Percentiles rank a stretch among this genome's conserved stretches.
Conservation (phyloP, 2,329 filamentous ascomycete genomes). For the Paecilomyces variotii region DNA sequence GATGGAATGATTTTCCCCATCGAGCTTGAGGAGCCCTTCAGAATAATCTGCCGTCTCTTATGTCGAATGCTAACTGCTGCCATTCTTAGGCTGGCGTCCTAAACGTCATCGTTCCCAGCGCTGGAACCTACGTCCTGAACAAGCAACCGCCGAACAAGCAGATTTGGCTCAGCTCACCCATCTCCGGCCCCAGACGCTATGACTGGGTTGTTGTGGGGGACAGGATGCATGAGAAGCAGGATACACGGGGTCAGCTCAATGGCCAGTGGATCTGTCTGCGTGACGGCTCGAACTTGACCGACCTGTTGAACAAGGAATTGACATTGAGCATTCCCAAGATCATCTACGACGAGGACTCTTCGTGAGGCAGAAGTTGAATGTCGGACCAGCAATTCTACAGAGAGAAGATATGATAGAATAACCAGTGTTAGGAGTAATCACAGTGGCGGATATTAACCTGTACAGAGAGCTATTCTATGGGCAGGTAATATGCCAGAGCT, state of each 20-base stretch:
- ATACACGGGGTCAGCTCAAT: conserved; percentile 41
- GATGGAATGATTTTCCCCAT: neutral
- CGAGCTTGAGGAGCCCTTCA: neutral
- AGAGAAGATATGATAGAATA: neutral
- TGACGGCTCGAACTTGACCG: conserved; percentile 67
- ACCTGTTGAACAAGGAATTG: conserved; percentile 68
- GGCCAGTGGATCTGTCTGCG: conserved; percentile 84
- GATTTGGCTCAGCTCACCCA: conserved; percentile 91
- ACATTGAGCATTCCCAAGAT: conserved; percentile 51
- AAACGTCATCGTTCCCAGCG: conserved; percentile 59
- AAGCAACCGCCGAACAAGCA: conserved; percentile 97
- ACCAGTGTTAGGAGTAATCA: neutral
- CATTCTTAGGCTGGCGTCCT: conserved; percentile 68
- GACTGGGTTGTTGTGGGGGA: conserved; percentile 74
- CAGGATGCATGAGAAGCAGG: conserved; percentile 70
- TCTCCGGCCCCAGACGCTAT: conserved; percentile 87
- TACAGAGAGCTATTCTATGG: neutral
- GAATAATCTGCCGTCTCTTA: conserved; percentile 1
- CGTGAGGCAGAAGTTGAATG: neutral
- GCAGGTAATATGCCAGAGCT: neutral
- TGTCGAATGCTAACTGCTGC: conserved; percentile 3
- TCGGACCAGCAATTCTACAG: neutral
- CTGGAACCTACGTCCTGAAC: conserved; percentile 88
- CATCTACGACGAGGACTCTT: conserved; percentile 21
- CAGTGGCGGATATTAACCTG: neutral